Conservation (phyloP, 441 rosid genomes). For the Gossypium laxum region DNA sequence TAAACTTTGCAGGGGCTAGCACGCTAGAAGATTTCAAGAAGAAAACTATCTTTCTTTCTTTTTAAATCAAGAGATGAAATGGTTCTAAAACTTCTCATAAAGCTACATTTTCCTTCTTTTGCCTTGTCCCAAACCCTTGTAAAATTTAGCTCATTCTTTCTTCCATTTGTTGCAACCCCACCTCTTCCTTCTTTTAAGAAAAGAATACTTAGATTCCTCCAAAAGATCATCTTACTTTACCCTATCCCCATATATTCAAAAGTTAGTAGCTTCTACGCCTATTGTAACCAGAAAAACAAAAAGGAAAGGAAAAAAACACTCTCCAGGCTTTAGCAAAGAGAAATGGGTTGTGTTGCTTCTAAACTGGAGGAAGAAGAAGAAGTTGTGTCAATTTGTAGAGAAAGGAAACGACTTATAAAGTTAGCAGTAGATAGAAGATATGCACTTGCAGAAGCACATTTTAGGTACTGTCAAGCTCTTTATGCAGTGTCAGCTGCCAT, state of each 20-base stretch:
- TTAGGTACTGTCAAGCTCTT: slow-evolving; percentile 72
- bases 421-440: slow-evolving; percentile 64
- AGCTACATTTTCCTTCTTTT: slow-evolving; percentile 9
- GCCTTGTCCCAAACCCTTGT: slow-evolving; percentile 5
- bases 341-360: slow-evolving; percentile 92
- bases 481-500: slow-evolving; percentile 76
- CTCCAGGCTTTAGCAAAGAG: slow-evolving; percentile 1
- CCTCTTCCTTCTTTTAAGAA: slow-evolving; percentile 18
- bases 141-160: slow-evolving; percentile 5
- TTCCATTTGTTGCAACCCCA: slow-evolving; percentile 18
- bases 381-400: slow-evolving; percentile 70
- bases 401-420: slow-evolving; percentile 63
- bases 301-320: not conserved
- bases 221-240: slow-evolving; percentile 21
- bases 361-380: slow-evolving; percentile 75
- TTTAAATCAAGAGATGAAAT: slow-evolving; percentile 11
- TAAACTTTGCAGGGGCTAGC: no score
- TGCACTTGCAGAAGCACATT: slow-evolving; percentile 77
- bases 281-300: slow-evolving; percentile 12
- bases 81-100: slow-evolving; percentile 15
- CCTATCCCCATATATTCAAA: slow-evolving; percentile 12
- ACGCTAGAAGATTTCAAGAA: no score
- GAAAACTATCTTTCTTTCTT: not conserved
- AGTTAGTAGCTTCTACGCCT: slow-evolving; percentile 18
- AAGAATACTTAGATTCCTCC: slow-evolving; percentile 22